Base-by-base conservation (phyloP, 768 basidiomycete species). In the Fomitopsis serialis region DNA sequence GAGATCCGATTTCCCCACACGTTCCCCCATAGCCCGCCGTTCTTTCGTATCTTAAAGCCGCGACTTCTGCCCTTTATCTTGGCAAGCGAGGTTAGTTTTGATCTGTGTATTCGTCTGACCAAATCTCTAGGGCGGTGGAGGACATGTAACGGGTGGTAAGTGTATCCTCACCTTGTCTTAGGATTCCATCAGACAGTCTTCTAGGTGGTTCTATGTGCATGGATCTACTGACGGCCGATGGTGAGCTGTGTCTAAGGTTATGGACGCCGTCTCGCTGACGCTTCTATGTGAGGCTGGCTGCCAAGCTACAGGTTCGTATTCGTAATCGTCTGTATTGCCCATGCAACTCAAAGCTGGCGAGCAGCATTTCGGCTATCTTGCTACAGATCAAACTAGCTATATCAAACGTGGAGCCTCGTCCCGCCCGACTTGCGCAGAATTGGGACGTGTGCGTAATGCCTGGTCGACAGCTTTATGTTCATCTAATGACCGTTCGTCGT, bases 1-100 rank as follows among this genome's bases (percentile, higher is more conserved):
- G 87, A 89, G 62, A 81, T 89, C 49, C 71, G 84, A 32, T 90
- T 87, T 62, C 84, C 83, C 8, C 74, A 80, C 1, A 73, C 71
- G 17, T 89, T 81, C 64, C 87, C 87, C 0, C 76, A 81, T 59
- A 74, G 80, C 9, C 89, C 87, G 1, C 88, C 89, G 0, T 89
- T 86, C 71, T 87, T 89, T 68, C 78, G 87, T 52, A 81, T 89
- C 29, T 75, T 90, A 22, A 82, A 81, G 23, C 88, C 88, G 0
- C 77, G 87, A 23, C 85, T 89, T 68, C 63, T 86, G 34, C 83
- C 85, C 0, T 89, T 89, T 62, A 76, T 78, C 35, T 75, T 81
- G 43, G 66, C 70, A 29, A 22, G 54, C n/a, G 2, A 36, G 42
- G 27, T 54, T 21, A 22, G 23, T 2, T 40, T 15, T 21, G 25